Evolutionary conservation across 345 rosid species (phyloP).

Genomic region (Schrenkiella parvula): DNA sequence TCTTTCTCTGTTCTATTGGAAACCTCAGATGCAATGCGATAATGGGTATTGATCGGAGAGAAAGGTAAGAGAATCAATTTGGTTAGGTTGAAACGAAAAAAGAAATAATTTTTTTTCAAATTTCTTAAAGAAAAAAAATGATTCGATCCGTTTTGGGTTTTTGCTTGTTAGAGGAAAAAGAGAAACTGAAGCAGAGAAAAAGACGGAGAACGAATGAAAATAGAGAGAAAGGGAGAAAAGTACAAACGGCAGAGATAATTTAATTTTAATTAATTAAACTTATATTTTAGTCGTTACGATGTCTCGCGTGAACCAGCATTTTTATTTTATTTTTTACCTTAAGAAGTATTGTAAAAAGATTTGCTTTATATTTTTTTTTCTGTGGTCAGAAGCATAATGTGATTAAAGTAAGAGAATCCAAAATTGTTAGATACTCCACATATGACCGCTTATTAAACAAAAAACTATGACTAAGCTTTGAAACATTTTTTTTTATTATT

Average conservation of each 20-base stretch:
- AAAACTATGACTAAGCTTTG: neutral
- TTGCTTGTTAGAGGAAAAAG: conserved; percentile 30
- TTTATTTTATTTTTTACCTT: neutral
- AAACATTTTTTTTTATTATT: neutral
- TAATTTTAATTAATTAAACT: neutral
- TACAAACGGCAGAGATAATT: neutral
- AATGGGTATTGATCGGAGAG: neutral
- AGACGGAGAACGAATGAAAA: conserved; percentile 29
- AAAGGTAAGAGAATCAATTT: conserved; percentile 4
- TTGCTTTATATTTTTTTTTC: neutral
- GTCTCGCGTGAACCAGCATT: conserved; percentile 17
- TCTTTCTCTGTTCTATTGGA: neutral
- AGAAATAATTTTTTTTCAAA: neutral
- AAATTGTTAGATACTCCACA: neutral
- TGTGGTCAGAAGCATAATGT: neutral
- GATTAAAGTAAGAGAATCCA: neutral
- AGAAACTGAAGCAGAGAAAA: conserved; percentile 36
- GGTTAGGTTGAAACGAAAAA: conserved; percentile 17
- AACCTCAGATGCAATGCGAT: conserved; percentile 29
- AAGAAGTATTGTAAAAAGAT: neutral
- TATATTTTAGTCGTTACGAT: conserved; percentile 25
- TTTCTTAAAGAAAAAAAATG: neutral
- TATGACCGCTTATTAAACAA: neutral
- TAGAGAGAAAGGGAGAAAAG: neutral
- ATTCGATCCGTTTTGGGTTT: conserved; percentile 37